These are phyloP conservation scores for Cryptococcus sp. DNA, from an alignment of 1,284 basidiomycete genomes.

Conservation along the genomic window DNA sequence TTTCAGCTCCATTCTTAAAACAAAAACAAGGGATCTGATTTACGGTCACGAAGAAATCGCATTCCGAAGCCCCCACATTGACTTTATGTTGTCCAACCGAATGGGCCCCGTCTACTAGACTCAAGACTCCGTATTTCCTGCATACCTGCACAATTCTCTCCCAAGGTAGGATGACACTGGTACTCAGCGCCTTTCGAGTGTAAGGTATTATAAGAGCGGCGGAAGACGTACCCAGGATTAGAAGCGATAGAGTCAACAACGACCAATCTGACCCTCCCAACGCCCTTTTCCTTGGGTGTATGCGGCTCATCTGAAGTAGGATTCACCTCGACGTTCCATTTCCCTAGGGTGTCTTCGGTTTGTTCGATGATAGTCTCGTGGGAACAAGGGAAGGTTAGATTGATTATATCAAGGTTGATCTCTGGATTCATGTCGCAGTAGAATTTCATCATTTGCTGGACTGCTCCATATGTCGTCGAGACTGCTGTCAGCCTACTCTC, in stretches of 20 bases:
- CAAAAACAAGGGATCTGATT: conserved; percentile 20
- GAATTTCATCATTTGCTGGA: conserved; percentile 58
- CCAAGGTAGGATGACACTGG: conserved; percentile 68
- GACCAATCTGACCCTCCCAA: conserved; percentile 55
- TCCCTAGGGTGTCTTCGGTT: conserved; percentile 52
- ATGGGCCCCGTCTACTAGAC: conserved; percentile 78
- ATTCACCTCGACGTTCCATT: conserved; percentile 26
- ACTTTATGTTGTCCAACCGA: conserved; percentile 61
- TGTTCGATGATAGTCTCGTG: conserved; percentile 57
- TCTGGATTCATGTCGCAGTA: conserved; percentile 58
- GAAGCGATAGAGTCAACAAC: conserved; percentile 71
- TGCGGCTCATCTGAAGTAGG: conserved; percentile 27
- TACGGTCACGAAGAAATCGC: conserved; percentile 78
- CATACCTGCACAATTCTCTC: conserved; percentile 67
- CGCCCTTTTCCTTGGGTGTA: conserved; percentile 27
- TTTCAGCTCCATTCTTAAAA: neutral
- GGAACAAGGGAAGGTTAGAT: conserved; percentile 61
- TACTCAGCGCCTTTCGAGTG: neutral
- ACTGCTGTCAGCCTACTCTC: conserved; percentile 49
- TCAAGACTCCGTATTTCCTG: conserved; percentile 62
- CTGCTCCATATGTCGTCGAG: conserved; percentile 63
- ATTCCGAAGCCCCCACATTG: conserved; percentile 57
- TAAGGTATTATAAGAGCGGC: no score
- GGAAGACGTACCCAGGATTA: conserved; percentile 54
- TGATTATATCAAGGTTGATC: conserved; percentile 55